A percentile compares a stretch with the other conserved stretches of the same genome.
Conservation (phyloP, 2,329 filamentous ascomycete genomes). For the Botrytis cinerea region DNA sequence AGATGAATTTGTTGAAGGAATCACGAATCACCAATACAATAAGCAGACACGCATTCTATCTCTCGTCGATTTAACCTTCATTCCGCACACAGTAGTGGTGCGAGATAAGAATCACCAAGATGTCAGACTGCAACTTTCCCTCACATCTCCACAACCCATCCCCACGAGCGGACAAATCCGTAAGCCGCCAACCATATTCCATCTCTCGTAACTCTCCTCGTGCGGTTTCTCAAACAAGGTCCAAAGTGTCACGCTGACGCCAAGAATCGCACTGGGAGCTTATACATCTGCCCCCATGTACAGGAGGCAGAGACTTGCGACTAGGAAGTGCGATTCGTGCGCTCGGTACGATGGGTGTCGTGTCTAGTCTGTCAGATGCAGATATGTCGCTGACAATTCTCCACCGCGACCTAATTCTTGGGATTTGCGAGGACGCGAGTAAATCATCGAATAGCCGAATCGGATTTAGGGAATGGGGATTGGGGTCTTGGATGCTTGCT, state of each 20-base stretch:
- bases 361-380: neutral
- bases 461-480: neutral
- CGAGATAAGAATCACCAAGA: slow-evolving; percentile 4
- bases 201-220: neutral
- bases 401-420: slow-evolving; percentile 9
- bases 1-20: neutral
- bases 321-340: neutral
- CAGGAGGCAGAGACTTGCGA: neutral
- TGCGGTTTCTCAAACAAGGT: neutral
- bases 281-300: neutral
- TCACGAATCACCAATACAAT: neutral
- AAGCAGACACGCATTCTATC: neutral
- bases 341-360: neutral
- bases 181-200: neutral
- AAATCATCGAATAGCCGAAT: neutral
- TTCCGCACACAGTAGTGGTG: neutral
- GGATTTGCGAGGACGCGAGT: neutral
- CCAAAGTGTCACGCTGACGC: slow-evolving; percentile 10
- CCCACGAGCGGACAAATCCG: neutral
- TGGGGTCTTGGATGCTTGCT: neutral
- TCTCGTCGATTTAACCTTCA: neutral
- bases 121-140: neutral
- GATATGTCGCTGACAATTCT: neutral
- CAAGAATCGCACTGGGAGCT: neutral
- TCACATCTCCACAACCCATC: neutral